Conservation (phyloP, 495 filamentous ascomycete species). For the Platismatia glauca region DNA sequence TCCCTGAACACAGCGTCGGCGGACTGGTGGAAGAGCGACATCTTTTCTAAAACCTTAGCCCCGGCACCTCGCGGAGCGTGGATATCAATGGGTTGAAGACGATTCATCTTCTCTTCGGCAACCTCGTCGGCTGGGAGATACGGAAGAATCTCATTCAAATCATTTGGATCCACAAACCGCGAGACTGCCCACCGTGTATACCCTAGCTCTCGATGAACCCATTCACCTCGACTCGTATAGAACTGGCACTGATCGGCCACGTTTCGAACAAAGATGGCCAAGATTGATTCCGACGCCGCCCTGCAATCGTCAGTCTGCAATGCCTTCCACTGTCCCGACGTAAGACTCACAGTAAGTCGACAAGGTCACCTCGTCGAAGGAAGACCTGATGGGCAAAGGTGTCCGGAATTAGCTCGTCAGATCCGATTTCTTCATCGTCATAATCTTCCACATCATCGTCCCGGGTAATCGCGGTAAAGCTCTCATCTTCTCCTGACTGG, state of each 20-base stretch:
- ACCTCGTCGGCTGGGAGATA: slow-evolving; percentile 48
- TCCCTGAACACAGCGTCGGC: slow-evolving; percentile 43
- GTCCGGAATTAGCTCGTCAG: slow-evolving; percentile 35
- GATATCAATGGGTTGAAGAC: slow-evolving; percentile 38
- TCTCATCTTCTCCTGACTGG: slow-evolving; percentile 17
- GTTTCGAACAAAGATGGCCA: slow-evolving; percentile 63
- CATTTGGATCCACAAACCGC: slow-evolving; percentile 47
- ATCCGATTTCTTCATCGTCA: slow-evolving; percentile 27
- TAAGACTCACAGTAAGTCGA: slow-evolving; percentile 49
- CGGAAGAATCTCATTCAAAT: slow-evolving; percentile 50
- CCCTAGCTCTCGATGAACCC: slow-evolving; percentile 46
- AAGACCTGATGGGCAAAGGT: slow-evolving; percentile 26
- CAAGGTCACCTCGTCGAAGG: slow-evolving; percentile 63
- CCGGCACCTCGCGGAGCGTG: slow-evolving; percentile 46
- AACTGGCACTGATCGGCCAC: slow-evolving; percentile 57
- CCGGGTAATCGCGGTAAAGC: neutral
- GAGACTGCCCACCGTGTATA: slow-evolving; percentile 54
- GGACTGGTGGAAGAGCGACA: slow-evolving; percentile 42
- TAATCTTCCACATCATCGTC: slow-evolving; percentile 35
- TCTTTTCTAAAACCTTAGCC: slow-evolving; percentile 40
- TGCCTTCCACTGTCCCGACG: slow-evolving; percentile 3
- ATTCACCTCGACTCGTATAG: slow-evolving; percentile 63
- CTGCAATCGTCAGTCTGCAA: slow-evolving; percentile 19
- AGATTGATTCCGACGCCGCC: slow-evolving; percentile 36
- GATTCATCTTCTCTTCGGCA: slow-evolving; percentile 34